A percentile compares a stretch with the other conserved stretches of the same genome.
These are phyloP conservation scores for Phytophthora pluvialis DNA, from an alignment of 352 stramenopile species.

Conservation along the genomic window DNA sequence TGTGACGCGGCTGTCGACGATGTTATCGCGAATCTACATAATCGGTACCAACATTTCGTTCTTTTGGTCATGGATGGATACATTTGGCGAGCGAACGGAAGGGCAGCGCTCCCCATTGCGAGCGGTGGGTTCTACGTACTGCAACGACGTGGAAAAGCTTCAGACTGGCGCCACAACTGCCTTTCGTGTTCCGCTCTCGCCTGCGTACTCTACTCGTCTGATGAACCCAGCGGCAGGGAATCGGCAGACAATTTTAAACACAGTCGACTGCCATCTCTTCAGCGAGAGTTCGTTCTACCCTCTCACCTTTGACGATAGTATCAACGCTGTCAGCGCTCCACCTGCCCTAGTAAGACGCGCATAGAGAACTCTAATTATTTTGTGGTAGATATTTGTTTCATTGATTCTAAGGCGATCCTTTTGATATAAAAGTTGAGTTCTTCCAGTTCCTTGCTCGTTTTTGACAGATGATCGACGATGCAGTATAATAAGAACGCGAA, in stretches of 20 bases:
- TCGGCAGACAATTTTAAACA: conserved; percentile 4
- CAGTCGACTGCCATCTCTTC: not conserved
- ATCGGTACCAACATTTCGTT: not conserved
- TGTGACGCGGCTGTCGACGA: not conserved
- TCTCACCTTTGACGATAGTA: conserved; percentile 20
- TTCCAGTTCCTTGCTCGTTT: too few species aligned
- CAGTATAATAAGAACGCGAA: too few species aligned
- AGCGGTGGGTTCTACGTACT: conserved; percentile 18
- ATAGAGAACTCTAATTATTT: too few species aligned
- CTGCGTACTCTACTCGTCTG: conserved; percentile 15
- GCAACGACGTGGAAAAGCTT: conserved; percentile 7
- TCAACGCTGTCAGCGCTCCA: conserved; percentile 15
- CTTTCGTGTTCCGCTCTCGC: conserved; percentile 4
- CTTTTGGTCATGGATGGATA: conserved; percentile 18
- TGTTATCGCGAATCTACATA: not conserved
- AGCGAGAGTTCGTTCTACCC: conserved; percentile 6
- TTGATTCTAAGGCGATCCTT: too few species aligned
- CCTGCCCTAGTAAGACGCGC: too few species aligned
- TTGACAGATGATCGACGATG: too few species aligned
- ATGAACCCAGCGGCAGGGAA: conserved; percentile 16
- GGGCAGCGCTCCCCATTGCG: not conserved
- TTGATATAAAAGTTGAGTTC: too few species aligned
- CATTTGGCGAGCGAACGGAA: not conserved
- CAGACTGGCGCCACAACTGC: not conserved
- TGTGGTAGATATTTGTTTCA: too few species aligned